Conservation (phyloP, 2,329 filamentous ascomycete species). For the Pseudogymnoascus sp. region DNA sequence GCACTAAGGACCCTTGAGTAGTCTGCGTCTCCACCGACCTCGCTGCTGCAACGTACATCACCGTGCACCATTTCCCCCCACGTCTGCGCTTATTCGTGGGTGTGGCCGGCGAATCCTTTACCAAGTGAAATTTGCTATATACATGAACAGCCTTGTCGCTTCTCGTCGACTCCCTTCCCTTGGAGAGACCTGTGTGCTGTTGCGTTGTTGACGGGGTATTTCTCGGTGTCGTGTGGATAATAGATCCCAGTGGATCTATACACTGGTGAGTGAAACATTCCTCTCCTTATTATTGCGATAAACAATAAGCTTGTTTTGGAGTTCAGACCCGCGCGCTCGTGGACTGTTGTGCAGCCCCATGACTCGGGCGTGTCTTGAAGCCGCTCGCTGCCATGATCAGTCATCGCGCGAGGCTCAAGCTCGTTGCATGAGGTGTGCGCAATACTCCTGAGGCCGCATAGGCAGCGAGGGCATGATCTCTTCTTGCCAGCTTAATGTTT, state of each 20-base stretch:
- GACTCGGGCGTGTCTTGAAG: background rate
- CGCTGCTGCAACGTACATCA: constrained; percentile 6
- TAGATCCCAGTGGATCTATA: constrained; percentile 1
- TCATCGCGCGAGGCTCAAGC: background rate
- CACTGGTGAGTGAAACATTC: background rate
- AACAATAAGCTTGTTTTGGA: constrained; percentile 1
- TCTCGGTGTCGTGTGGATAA: background rate
- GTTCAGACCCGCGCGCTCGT: background rate
- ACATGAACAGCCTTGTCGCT: background rate
- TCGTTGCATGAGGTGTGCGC: background rate
- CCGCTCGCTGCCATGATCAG: background rate
- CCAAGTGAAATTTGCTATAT: constrained; percentile 7
- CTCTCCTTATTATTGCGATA: background rate
- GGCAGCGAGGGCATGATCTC: background rate
- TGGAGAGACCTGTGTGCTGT: background rate
- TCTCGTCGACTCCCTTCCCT: background rate
- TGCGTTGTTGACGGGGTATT: constrained; percentile 1
- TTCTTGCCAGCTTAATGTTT: background rate
- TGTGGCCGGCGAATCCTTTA: background rate
- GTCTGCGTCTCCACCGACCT: constrained; percentile 7
- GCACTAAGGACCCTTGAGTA: constrained; percentile 7
- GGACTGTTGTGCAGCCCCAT: background rate
- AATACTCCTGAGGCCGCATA: background rate
- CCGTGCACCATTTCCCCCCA: constrained; percentile 6
- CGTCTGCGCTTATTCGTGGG: constrained; percentile 2